Evolutionary conservation across 2,329 filamentous ascomycete species (phyloP).

Genomic region (Sordariomycetes sp.): DNA sequence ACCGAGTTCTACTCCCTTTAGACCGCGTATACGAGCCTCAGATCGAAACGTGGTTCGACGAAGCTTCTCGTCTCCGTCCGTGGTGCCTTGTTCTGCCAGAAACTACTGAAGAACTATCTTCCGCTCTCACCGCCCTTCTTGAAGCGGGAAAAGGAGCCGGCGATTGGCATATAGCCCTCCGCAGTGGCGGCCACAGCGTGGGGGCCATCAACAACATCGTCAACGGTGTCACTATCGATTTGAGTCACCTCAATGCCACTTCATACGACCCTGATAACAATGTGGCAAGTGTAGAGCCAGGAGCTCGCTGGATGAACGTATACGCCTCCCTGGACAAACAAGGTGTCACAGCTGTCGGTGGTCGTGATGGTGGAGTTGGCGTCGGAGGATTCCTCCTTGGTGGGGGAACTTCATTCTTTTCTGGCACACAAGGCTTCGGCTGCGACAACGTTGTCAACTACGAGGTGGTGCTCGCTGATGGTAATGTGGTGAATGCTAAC

Average conservation of each 20-base stretch:
- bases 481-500: conserved; percentile 27
- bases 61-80: too few relatives aligned
- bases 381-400: conserved; percentile 8
- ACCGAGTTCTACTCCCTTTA: too few relatives aligned
- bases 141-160: too few relatives aligned
- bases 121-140: too few relatives aligned
- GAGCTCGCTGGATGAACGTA: conserved; percentile 6
- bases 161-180: too few relatives aligned
- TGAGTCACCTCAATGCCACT: conserved; percentile 16
- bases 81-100: too few relatives aligned
- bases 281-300: conserved; percentile 6
- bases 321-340: conserved; percentile 6
- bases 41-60: too few relatives aligned
- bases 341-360: conserved; percentile 5
- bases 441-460: conserved; percentile 20
- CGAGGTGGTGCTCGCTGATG: conserved; percentile 31
- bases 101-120: too few relatives aligned
- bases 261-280: conserved; percentile 6
- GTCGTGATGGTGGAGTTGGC: conserved; percentile 8
- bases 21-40: too few relatives aligned
- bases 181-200: conserved; percentile 38
- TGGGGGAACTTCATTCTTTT: conserved; percentile 11
- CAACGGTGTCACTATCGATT: conserved; percentile 33
- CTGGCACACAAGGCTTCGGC: conserved; percentile 16
- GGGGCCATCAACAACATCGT: conserved; percentile 28